Evolutionary conservation across 805 yeast genomes (phyloP).

Genomic region (Candida mattraensis): DNA sequence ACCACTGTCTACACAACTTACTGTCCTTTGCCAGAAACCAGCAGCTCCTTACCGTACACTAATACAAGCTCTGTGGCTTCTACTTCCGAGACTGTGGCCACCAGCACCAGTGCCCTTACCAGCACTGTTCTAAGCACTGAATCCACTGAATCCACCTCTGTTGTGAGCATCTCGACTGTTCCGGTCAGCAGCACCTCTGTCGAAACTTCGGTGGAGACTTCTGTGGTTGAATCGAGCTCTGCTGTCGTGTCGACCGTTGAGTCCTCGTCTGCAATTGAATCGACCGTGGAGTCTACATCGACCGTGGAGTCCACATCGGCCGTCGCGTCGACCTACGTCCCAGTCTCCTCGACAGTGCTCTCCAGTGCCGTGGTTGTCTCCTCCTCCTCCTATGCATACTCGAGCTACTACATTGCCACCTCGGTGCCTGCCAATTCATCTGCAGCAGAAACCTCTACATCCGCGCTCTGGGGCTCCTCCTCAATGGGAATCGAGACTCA

Average conservation of each 20-base stretch:
- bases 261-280: constrained; percentile 1
- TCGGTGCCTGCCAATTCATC: not conserved
- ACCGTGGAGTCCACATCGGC: constrained; percentile 1
- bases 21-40: constrained; percentile 10
- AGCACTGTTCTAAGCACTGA: not conserved
- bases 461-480: constrained; percentile 2
- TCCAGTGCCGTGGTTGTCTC: too few species aligned
- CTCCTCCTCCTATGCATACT: too few species aligned
- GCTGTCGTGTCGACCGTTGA: not conserved
- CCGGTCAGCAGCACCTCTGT: constrained; percentile 2
- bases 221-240: not conserved
- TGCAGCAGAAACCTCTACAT: not conserved
- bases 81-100: constrained; percentile 1
- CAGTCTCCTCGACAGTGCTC: too few species aligned
- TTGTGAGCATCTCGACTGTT: not conserved
- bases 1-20: constrained; percentile 9
- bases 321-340: constrained; percentile 1
- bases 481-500: constrained; percentile 11
- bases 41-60: not conserved
- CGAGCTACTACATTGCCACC: not conserved
- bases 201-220: not conserved
- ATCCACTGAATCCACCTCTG: constrained; percentile 1
- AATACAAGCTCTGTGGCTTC: not conserved
- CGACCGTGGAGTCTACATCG: constrained; percentile 1
- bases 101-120: constrained; percentile 1